A percentile compares a stretch with the other conserved stretches of the same genome.
Conservation (phyloP, 2,329 filamentous ascomycete species). For the Botrytis pseudocinerea region DNA sequence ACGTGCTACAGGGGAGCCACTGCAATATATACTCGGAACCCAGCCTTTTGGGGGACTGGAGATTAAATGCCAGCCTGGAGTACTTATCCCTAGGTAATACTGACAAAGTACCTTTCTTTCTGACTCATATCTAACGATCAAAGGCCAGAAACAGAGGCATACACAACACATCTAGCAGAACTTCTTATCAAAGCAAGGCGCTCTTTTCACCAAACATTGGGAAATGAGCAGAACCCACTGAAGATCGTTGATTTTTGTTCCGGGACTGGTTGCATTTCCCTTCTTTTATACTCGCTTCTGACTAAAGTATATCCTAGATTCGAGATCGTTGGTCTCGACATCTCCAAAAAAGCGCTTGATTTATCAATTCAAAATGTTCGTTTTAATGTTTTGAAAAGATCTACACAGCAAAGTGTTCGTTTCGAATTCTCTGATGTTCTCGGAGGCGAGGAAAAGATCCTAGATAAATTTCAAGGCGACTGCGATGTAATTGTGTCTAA, state of each 20-base stretch:
- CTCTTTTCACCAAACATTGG: not conserved
- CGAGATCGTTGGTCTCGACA: slow-evolving; percentile 71
- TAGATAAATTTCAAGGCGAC: not conserved
- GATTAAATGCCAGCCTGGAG: slow-evolving; percentile 71
- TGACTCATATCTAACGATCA: slow-evolving; percentile 12
- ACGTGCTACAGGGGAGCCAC: slow-evolving; percentile 64
- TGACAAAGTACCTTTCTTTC: not conserved
- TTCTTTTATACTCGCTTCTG: slow-evolving; percentile 69
- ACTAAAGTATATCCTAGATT: slow-evolving; percentile 44
- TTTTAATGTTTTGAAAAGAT: slow-evolving; percentile 48
- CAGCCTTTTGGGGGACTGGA: slow-evolving; percentile 87
- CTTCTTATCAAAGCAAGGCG: slow-evolving; percentile 9
- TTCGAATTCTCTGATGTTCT: slow-evolving; percentile 17
- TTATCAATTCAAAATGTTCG: slow-evolving; percentile 66
- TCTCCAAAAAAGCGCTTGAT: slow-evolving; percentile 63
- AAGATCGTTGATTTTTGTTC: slow-evolving; percentile 83
- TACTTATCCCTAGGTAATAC: slow-evolving; percentile 76
- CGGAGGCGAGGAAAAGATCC: not conserved
- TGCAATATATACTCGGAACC: slow-evolving; percentile 87
- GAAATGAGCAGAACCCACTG: slow-evolving; percentile 43
- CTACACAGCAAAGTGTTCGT: not conserved
- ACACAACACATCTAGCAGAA: slow-evolving; percentile 56
- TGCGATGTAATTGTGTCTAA: slow-evolving; percentile 72
- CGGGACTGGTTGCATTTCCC: slow-evolving; percentile 85
- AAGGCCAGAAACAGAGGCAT: slow-evolving; percentile 70